Base-by-base conservation (phyloP, 2,329 filamentous ascomycete genomes). In the Zelopaecilomyces penicillatus region DNA sequence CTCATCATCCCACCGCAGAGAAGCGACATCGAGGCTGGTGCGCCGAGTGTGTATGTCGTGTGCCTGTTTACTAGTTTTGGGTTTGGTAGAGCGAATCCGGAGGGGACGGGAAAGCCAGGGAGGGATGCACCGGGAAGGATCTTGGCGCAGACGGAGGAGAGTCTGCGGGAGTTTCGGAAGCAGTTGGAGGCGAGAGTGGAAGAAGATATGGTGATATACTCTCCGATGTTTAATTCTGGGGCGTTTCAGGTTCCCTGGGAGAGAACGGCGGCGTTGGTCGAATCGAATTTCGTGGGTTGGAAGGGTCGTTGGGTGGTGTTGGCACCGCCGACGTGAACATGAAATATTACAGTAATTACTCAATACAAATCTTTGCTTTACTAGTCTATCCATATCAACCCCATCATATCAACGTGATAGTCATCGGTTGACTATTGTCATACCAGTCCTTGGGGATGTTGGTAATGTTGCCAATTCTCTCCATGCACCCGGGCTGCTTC, bases 1-100 rank as follows among this genome's bases (percentile, higher is more conserved):
- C 52, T 57, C 32, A 52, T 62, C 27, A 59, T 63, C 40, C 52
- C 58, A 5, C 47, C 57, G 28, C 59, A 61, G 34, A 31, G 48
- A 3, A 41, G 42, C 8, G 55, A 61, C 34, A 44, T 50, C 0
- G 47, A 45, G 0, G 44, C 39, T 1, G 56, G 58, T 12, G 52
- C 55, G 0, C 54, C 58, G 1, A 32, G 41, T 7, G 45, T 56
- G 31, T 47, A 43, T 41, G 46, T 55, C 39, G 51, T 55, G 10
- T 55, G 55, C 37, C 39, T 55, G 12, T 55, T 54, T 34, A 52
- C 55, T 27, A 56, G 54, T 29, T 48, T 48, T 41, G 54, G 54
- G 2, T 54, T 50, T 29, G 54, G 52, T 2, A 31, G 45, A 6
- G 34, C 43, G 9, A 47, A 51, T 26, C 37, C 29, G 10, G 27